These are phyloP conservation scores for Manihot esculenta DNA, from an alignment of 441 rosid genomes.

Conservation along the genomic window DNA sequence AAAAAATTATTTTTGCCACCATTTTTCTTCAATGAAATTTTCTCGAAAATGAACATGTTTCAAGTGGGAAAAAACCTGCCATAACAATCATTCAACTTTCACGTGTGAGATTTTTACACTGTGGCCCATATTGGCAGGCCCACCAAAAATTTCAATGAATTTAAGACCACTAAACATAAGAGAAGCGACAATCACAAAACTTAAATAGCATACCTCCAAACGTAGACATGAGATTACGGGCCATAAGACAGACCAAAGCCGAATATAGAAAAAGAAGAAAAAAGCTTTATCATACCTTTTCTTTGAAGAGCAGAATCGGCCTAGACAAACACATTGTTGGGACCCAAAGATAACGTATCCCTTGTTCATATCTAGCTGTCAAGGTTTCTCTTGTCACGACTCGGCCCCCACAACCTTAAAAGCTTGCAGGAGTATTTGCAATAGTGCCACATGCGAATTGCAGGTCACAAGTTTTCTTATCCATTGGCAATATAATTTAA, in stretches of 20 bases:
- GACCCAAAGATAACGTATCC: conserved; percentile 11
- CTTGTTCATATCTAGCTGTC: conserved; percentile 18
- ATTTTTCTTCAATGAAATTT: too few species aligned
- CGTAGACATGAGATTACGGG: not conserved
- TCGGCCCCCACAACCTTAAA: conserved; percentile 29
- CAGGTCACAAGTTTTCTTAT: conserved; percentile 25
- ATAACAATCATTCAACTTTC: not conserved
- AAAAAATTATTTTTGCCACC: too few species aligned
- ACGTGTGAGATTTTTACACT: not conserved
- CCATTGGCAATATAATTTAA: not conserved
- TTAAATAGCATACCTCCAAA: conserved; percentile 1
- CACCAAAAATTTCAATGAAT: not conserved
- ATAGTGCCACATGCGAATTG: conserved; percentile 16
- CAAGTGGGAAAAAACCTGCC: too few species aligned
- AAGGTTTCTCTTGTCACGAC: conserved; percentile 8
- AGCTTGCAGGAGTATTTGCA: conserved; percentile 15
- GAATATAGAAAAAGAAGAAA: not conserved
- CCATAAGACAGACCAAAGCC: not conserved
- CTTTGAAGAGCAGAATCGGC: not conserved
- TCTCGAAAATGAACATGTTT: too few species aligned
- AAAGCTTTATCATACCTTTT: not conserved
- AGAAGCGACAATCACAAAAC: not conserved
- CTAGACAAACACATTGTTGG: not conserved
- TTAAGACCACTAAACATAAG: not conserved
- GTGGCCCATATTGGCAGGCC: not conserved